phyloP scores from a whole-genome alignment of 1,284 basidiomycete genomes.

The Flammula alnicola region DNA sequence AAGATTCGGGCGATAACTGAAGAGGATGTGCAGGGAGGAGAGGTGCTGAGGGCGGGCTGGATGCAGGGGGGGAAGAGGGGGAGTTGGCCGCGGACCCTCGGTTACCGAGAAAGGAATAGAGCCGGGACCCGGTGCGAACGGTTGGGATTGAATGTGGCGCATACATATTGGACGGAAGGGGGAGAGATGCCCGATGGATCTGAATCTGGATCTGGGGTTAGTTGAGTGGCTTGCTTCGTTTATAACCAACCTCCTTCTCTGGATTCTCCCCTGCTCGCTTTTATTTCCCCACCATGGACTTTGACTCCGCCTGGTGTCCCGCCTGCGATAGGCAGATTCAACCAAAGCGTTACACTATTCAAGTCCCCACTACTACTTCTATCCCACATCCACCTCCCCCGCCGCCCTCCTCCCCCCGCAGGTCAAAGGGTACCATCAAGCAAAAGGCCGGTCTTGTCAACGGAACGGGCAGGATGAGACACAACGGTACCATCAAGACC shows the following conservation, averaged over 20 bases:
- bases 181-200: conserved; percentile 16
- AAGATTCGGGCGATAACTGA: no score
- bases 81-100: conserved; percentile 35
- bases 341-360: conserved; percentile 62
- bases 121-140: conserved; percentile 33
- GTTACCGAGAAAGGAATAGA: conserved; percentile 27
- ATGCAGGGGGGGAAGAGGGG: no score
- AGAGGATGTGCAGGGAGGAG: no score
- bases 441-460: conserved; percentile 57
- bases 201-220: conserved; percentile 24
- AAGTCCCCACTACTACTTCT: conserved; percentile 32
- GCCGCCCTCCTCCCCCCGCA: conserved; percentile 33
- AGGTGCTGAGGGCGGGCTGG: no score
- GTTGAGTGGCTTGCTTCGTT: conserved; percentile 16
- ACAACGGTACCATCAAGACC: conserved; percentile 52
- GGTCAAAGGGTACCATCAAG: conserved; percentile 43
- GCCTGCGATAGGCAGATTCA: conserved; percentile 72
- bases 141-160: conserved; percentile 22
- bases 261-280: conserved; percentile 15
- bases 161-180: conserved; percentile 9
- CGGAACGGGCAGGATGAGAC: conserved; percentile 62
- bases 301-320: conserved; percentile 72
- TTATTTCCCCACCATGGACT: conserved; percentile 46
- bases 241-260: conserved; percentile 33
- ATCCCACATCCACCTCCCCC: conserved; percentile 42